These are phyloP conservation scores for Solanum raphanifolium DNA, from an alignment of 257 asterid genomes.

Conservation along the genomic window DNA sequence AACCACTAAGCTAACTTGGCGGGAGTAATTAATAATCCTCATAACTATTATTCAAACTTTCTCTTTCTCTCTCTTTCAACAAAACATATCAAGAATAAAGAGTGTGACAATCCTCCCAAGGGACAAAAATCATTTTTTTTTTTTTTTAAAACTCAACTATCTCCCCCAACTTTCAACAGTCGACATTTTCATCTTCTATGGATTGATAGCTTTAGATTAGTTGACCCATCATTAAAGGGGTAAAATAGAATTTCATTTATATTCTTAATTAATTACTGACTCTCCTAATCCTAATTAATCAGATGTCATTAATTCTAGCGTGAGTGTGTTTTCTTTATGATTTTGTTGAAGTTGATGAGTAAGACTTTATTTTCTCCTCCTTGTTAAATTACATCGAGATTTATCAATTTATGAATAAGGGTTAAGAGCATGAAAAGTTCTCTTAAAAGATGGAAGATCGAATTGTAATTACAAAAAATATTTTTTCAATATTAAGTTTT, in stretches of 20 bases:
- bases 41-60: neutral
- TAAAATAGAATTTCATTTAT: neutral
- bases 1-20: conserved; percentile 30
- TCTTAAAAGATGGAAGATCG: neutral
- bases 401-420: neutral
- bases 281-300: neutral
- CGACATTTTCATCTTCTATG: neutral
- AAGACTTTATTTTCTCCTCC: neutral
- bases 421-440: neutral
- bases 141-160: neutral
- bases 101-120: conserved; percentile 23
- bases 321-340: neutral
- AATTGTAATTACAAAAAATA: neutral
- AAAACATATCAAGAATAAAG: conserved; percentile 21
- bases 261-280: neutral
- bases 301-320: neutral
- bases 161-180: neutral
- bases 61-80: neutral
- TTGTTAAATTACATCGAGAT: neutral
- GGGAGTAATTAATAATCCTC: conserved; percentile 6
- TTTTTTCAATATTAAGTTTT: neutral
- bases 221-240: neutral
- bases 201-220: neutral
- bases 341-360: neutral
- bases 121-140: neutral